A percentile compares a stretch with the other conserved stretches of the same genome.
These are phyloP conservation scores for Fusarium sp. DNA, from an alignment of 2,329 filamentous ascomycete species.

Conservation along the genomic window DNA sequence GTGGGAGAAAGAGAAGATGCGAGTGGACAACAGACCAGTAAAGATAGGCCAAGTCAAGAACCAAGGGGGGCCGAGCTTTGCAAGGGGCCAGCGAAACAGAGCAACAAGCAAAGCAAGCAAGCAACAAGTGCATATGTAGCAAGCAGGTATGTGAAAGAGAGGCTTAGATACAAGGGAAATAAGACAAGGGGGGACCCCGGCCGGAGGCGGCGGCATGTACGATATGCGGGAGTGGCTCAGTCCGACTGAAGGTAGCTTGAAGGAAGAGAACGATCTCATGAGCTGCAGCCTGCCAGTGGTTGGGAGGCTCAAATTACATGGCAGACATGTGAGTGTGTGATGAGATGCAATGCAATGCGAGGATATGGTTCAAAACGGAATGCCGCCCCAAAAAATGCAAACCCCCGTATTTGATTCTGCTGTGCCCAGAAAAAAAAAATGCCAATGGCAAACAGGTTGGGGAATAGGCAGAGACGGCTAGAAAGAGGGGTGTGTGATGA, in stretches of 20 bases:
- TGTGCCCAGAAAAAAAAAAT: constrained; percentile 21
- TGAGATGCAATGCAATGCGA: constrained; percentile 1
- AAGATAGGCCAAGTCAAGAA: constrained; percentile 27
- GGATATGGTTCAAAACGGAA: constrained; percentile 20
- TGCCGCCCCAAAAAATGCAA: constrained; percentile 23
- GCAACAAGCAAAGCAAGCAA: constrained; percentile 2
- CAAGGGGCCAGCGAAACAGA: constrained; percentile 26
- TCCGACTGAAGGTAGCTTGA: constrained; percentile 15
- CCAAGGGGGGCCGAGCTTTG: constrained; percentile 23
- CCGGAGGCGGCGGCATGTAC: constrained; percentile 28
- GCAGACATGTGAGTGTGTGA: constrained; percentile 17
- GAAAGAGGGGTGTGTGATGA: constrained; percentile 20
- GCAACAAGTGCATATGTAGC: constrained; percentile 10
- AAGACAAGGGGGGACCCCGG: constrained; percentile 29
- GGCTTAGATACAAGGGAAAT: constrained; percentile 26
- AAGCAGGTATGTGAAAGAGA: constrained; percentile 21
- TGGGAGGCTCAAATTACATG: constrained; percentile 34
- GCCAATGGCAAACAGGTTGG: constrained; percentile 28
- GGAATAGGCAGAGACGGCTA: constrained; percentile 26
- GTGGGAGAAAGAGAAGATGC: constrained; percentile 29
- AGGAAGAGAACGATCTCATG: constrained; percentile 25
- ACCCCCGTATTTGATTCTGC: constrained; percentile 23
- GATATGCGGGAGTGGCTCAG: constrained; percentile 40
- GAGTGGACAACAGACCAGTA: constrained; percentile 23
- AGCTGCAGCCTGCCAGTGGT: constrained; percentile 24